phyloP scores from a whole-genome alignment of 2,329 filamentous ascomycete genomes.

The Sordariomycetes sp. region DNA sequence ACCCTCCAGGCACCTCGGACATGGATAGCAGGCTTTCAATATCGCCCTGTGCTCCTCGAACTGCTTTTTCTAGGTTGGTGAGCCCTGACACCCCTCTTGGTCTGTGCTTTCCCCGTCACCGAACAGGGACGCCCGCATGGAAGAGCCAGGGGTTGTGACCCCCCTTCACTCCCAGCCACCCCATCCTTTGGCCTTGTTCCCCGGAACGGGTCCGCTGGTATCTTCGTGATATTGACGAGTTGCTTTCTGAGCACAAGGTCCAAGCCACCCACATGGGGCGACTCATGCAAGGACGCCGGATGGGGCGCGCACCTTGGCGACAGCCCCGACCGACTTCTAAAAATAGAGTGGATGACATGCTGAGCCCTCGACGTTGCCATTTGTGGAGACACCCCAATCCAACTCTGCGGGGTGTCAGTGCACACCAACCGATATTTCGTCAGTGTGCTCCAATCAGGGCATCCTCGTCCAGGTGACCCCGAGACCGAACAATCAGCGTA shows the following conservation, averaged over 20 bases:
- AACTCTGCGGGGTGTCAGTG: neutral
- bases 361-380: neutral
- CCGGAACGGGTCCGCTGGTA: neutral
- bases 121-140: neutral
- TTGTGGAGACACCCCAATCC: neutral
- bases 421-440: neutral
- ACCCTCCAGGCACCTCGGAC: neutral
- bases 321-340: neutral
- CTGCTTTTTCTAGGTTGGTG: neutral
- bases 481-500: neutral
- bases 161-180: neutral
- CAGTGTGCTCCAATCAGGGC: neutral
- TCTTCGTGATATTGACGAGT: neutral
- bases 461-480: neutral
- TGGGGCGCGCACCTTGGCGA: neutral
- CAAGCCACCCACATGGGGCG: neutral
- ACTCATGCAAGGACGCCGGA: neutral
- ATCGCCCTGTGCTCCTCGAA: neutral
- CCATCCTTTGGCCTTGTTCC: neutral
- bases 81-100: neutral
- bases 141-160: neutral
- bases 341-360: neutral
- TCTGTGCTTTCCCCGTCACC: neutral
- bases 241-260: neutral
- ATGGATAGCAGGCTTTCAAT: neutral